Percentiles rank a stretch among this genome's conserved stretches.
Conservation (phyloP, 495 filamentous ascomycete species). For the Talaromyces wortmannii region DNA sequence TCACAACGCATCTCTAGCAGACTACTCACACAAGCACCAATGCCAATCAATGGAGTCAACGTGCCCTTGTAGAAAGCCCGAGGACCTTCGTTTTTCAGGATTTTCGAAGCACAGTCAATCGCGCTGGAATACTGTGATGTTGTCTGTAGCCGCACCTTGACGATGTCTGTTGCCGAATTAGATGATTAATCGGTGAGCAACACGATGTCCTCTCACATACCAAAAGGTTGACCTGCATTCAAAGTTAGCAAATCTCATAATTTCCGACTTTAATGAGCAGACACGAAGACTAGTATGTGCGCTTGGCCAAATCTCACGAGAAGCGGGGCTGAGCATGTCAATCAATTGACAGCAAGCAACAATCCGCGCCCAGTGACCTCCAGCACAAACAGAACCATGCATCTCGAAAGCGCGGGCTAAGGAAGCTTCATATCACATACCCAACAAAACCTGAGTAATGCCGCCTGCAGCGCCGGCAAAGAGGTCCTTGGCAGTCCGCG, state of each 20-base stretch:
- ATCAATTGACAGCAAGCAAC: neutral
- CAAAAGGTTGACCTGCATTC: conserved; percentile 81
- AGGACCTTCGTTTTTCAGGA: conserved; percentile 82
- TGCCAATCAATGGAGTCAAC: conserved; percentile 89
- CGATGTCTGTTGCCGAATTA: conserved; percentile 61
- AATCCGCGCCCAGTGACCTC: too few species aligned
- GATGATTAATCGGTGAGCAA: neutral
- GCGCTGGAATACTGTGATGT: conserved; percentile 73
- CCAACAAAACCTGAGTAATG: conserved; percentile 88
- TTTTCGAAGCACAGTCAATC: conserved; percentile 69
- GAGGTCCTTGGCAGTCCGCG: conserved; percentile 80
- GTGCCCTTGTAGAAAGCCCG: conserved; percentile 98
- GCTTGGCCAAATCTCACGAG: too few species aligned
- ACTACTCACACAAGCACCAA: conserved; percentile 79
- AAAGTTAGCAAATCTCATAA: conserved; percentile 16
- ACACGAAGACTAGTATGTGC: too few species aligned
- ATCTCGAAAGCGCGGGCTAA: too few species aligned
- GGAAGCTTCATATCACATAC: conserved; percentile 43
- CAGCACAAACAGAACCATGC: too few species aligned
- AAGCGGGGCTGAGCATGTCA: too few species aligned
- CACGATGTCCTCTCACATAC: conserved; percentile 27
- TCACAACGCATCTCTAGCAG: neutral
- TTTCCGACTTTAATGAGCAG: neutral
- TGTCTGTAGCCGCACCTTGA: conserved; percentile 96
- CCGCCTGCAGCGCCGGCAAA: conserved; percentile 87